Evolutionary conservation across 257 asterid species (phyloP).

Genomic region (Solanum corneliomulleri): DNA sequence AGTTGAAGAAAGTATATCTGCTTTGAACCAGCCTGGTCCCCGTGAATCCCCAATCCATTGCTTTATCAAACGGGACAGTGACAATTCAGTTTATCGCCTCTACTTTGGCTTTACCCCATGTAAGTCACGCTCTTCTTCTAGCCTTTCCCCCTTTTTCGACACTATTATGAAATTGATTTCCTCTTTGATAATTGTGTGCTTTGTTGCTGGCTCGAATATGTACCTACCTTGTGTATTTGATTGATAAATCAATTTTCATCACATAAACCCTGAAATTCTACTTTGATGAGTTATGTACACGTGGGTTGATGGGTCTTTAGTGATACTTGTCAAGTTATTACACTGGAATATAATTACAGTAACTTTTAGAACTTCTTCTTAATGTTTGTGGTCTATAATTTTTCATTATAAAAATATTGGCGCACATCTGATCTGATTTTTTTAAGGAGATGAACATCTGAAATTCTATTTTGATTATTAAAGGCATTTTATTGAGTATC

Average conservation of each 20-base stretch:
- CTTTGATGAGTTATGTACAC: not conserved
- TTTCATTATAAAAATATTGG: not conserved
- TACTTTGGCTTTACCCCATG: slow-evolving; percentile 36
- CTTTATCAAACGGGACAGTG: slow-evolving; percentile 62
- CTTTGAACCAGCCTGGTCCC: slow-evolving; percentile 49
- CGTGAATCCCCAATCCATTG: slow-evolving; percentile 65
- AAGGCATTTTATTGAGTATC: not conserved
- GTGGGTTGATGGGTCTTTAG: not conserved
- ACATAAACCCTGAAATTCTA: not conserved
- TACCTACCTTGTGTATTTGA: not conserved
- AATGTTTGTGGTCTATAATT: not conserved
- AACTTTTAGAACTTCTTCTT: not conserved
- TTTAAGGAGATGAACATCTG: not conserved
- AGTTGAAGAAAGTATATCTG: not conserved
- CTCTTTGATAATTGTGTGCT: not conserved
- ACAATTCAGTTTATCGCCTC: slow-evolving; percentile 45
- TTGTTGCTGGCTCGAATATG: not conserved
- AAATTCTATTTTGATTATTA: not conserved
- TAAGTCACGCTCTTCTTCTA: not conserved
- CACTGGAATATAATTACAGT: not conserved
- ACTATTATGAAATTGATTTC: not conserved
- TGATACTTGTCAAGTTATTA: not conserved
- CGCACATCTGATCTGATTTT: not conserved
- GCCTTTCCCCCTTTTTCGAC: not conserved
- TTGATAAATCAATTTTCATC: not conserved